Conservation (phyloP, 495 filamentous ascomycete genomes). For the Aspergillus nidulans region DNA sequence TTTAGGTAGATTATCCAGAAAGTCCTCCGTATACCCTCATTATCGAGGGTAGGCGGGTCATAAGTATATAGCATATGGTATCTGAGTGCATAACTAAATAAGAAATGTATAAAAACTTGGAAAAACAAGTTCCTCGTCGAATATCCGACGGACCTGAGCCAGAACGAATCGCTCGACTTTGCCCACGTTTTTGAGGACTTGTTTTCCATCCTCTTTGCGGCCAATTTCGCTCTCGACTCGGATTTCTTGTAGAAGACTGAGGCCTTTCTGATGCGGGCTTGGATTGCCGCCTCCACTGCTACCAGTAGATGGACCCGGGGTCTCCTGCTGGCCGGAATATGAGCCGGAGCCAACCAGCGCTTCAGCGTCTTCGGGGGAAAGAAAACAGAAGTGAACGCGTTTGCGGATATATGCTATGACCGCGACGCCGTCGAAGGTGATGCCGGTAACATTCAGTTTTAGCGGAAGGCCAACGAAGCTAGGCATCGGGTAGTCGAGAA, state of each 20-base stretch:
- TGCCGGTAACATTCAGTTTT: slow-evolving; percentile 85
- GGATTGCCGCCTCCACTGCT: slow-evolving; percentile 10
- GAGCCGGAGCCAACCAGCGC: slow-evolving; percentile 50
- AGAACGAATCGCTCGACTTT: slow-evolving; percentile 98
- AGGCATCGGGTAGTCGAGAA: slow-evolving; percentile 96
- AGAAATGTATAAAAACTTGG: slow-evolving; percentile 98
- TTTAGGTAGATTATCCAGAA: too few species aligned
- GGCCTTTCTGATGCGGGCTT: slow-evolving; percentile 49
- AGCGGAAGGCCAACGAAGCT: slow-evolving; percentile 92
- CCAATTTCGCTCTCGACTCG: slow-evolving; percentile 97
- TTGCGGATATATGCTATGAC: slow-evolving; percentile 85
- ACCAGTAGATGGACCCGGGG: slow-evolving; percentile 16
- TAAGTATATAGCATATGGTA: neutral
- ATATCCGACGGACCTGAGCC: slow-evolving; percentile 92
- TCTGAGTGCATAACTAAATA: slow-evolving; percentile 47
- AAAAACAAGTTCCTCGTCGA: slow-evolving; percentile 97
- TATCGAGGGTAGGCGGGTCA: neutral
- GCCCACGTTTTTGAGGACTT: slow-evolving; percentile 94
- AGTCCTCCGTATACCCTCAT: too few species aligned
- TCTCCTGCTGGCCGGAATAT: slow-evolving; percentile 25
- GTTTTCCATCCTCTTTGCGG: slow-evolving; percentile 80
- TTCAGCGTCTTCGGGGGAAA: slow-evolving; percentile 81
- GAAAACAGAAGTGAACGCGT: slow-evolving; percentile 79
- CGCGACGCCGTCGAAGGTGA: slow-evolving; percentile 91
- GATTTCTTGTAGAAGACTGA: slow-evolving; percentile 79